These are phyloP conservation scores for Phytophthora citrophthora DNA, from an alignment of 352 stramenopile species.

Conservation along the genomic window DNA sequence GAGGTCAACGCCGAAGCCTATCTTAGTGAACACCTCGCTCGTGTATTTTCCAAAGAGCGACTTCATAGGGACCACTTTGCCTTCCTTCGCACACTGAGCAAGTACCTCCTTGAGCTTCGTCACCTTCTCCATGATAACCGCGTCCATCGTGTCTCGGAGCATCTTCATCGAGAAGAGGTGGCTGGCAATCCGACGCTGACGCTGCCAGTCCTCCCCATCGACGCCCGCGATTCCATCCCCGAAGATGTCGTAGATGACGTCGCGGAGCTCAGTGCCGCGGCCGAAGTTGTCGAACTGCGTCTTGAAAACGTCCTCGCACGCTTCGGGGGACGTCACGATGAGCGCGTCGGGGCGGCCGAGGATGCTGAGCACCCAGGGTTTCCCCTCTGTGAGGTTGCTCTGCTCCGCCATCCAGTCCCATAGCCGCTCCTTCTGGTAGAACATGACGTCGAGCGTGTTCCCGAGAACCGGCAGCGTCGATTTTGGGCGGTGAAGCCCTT, in stretches of 20 bases:
- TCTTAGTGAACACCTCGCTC: constrained; percentile 75
- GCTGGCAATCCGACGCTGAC: constrained; percentile 64
- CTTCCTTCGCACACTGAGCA: constrained; percentile 5
- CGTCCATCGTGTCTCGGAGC: constrained; percentile 35
- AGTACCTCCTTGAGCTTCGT: constrained; percentile 36
- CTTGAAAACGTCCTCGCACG: constrained; percentile 41
- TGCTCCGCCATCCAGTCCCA: constrained; percentile 68
- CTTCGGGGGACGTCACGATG: constrained; percentile 42
- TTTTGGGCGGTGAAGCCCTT: constrained; percentile 29
- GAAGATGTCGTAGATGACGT: constrained; percentile 46
- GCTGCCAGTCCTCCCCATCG: constrained; percentile 51
- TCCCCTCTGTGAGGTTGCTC: constrained; percentile 35
- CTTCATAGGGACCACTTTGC: constrained; percentile 36
- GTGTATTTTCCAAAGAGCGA: constrained; percentile 57
- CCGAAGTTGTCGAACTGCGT: constrained; percentile 60
- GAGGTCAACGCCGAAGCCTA: constrained; percentile 64
- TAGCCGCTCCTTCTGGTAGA: constrained; percentile 45
- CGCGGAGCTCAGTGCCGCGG: constrained; percentile 24
- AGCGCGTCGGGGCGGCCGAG: constrained; percentile 39
- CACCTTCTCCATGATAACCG: constrained; percentile 38
- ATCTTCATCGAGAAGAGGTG: constrained; percentile 71
- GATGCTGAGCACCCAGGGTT: constrained; percentile 53
- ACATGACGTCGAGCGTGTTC: constrained; percentile 45
- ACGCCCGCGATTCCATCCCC: constrained; percentile 55
- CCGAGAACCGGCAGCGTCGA: constrained; percentile 45